Percentiles rank a stretch among this genome's conserved stretches.
These are phyloP conservation scores for Mucor indicus DNA, from an alignment of 371 early-diverging fungal species.

Conservation along the genomic window DNA sequence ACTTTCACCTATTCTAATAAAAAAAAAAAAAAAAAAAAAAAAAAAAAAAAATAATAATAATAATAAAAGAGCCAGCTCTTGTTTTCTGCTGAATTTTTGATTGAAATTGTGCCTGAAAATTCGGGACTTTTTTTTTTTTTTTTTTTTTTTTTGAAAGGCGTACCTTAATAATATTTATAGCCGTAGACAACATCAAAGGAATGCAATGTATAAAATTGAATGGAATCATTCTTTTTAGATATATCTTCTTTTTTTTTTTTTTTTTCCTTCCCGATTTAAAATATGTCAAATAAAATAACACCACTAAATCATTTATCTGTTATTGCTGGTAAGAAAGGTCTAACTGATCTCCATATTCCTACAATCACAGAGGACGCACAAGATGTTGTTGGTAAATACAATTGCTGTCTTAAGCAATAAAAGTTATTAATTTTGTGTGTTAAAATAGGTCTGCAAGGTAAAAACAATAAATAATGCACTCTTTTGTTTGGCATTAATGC, in stretches of 20 bases:
- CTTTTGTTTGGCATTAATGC: too few relatives aligned
- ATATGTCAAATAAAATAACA: constrained; percentile 29
- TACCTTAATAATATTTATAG: too few relatives aligned
- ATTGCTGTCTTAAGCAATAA: too few relatives aligned
- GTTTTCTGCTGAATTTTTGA: too few relatives aligned
- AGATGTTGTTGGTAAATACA: constrained; percentile 38
- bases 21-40: not conserved
- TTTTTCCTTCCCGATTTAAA: not conserved
- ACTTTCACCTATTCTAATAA: too few relatives aligned
- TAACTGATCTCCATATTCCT: constrained; percentile 38
- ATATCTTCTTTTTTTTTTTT: not conserved
- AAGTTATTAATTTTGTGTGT: not conserved
- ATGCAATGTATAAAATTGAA: too few relatives aligned
- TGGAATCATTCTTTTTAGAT: too few relatives aligned
- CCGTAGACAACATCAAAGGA: too few relatives aligned
- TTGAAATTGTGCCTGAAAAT: too few relatives aligned
- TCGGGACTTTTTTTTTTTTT: too few relatives aligned
- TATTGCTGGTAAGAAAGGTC: constrained; percentile 41
- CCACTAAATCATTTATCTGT: constrained; percentile 46
- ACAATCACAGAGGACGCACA: constrained; percentile 42
- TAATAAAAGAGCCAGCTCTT: too few relatives aligned
- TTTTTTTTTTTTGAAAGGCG: too few relatives aligned
- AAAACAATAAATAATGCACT: not conserved
- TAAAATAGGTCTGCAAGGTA: constrained; percentile 27
- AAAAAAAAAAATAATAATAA: not conserved